Evolutionary conservation across 495 filamentous ascomycete genomes (phyloP).

Genomic region (Annulohypoxylon nitens): DNA sequence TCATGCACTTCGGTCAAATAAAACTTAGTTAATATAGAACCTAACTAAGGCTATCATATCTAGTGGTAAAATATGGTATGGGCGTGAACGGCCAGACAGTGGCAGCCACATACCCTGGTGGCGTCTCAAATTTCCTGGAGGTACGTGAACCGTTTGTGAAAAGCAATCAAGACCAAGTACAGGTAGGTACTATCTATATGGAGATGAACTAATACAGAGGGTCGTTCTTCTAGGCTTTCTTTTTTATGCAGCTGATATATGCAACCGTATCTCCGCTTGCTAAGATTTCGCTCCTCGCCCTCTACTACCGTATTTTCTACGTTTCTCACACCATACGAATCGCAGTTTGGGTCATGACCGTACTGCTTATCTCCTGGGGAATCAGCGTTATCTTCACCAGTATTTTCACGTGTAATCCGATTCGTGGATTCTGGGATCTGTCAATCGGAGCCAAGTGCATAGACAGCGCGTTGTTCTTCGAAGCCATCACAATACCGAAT

Average conservation of each 20-base stretch:
- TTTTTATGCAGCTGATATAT: constrained; percentile 12
- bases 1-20: too few species aligned
- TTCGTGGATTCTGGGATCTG: constrained; percentile 11
- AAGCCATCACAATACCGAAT: constrained; percentile 14
- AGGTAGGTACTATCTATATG: background rate
- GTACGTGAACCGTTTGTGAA: background rate
- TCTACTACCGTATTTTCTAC: constrained; percentile 12
- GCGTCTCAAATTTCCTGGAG: constrained; percentile 9
- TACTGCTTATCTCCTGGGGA: constrained; percentile 1
- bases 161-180: background rate
- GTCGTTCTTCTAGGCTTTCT: background rate
- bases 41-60: background rate
- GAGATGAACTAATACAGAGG: background rate
- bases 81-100: constrained; percentile 6
- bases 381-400: constrained; percentile 8
- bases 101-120: constrained; percentile 8
- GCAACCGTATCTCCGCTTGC: constrained; percentile 4
- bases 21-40: background rate
- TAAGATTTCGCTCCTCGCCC: constrained; percentile 14
- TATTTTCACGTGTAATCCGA: constrained; percentile 7
- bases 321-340: constrained; percentile 9
- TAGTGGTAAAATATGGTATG: constrained; percentile 4
- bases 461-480: constrained; percentile 11
- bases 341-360: constrained; percentile 5
- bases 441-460: constrained; percentile 8